phyloP scores from a whole-genome alignment of 1,284 basidiomycete species.

The Naganishia albida region DNA sequence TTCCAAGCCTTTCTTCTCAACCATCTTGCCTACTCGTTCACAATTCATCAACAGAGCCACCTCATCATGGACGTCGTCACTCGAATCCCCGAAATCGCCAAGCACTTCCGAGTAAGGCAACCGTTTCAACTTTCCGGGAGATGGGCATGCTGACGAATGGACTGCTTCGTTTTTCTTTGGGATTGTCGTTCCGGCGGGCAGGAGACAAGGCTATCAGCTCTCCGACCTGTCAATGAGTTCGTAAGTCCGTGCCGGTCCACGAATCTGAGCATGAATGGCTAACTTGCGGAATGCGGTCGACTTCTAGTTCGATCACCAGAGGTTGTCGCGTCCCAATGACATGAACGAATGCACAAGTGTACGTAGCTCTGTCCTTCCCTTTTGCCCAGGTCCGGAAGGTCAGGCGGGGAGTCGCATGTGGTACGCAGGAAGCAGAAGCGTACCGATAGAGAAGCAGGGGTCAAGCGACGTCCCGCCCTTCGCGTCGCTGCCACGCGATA shows the following conservation, averaged over 20 bases:
- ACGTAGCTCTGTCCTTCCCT: constrained; percentile 12
- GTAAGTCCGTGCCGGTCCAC: constrained; percentile 22
- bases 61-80: constrained; percentile 61
- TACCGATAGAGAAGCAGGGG: no score
- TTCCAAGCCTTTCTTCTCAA: constrained; percentile 34
- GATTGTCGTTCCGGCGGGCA: constrained; percentile 45
- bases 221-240: constrained; percentile 72
- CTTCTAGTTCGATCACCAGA: constrained; percentile 74
- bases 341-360: constrained; percentile 59
- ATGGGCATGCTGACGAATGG: not conserved
- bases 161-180: constrained; percentile 5
- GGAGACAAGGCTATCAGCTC: constrained; percentile 79
- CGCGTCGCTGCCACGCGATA: no score
- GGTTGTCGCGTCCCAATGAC: constrained; percentile 72
- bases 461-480: no score
- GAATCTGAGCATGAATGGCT: no score
- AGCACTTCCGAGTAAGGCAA: constrained; percentile 66
- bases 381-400: constrained; percentile 20
- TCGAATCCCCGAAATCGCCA: constrained; percentile 68
- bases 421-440: no score
- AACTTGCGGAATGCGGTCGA: constrained; percentile 19
- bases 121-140: constrained; percentile 6
- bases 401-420: no score
- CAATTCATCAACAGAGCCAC: not conserved
- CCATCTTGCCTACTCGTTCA: not conserved